These are phyloP conservation scores for Bruguiera sexangula DNA, from an alignment of 345 rosid species.

Conservation along the genomic window DNA sequence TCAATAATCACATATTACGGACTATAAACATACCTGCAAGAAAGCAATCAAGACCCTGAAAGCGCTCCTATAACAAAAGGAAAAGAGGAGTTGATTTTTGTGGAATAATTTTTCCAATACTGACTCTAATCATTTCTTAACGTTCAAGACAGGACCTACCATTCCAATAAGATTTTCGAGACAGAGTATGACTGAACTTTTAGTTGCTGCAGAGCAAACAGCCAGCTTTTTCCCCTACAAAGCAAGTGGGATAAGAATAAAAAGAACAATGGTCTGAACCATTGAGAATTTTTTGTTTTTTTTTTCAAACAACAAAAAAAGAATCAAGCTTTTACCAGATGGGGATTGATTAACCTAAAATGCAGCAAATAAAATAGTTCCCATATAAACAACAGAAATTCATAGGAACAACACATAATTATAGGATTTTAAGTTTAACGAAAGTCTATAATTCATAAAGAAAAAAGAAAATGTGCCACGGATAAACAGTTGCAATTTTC, in stretches of 20 bases:
- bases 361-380: too few species aligned
- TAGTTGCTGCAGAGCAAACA: constrained; percentile 96
- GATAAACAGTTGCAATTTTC: background rate
- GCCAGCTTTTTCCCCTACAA: constrained; percentile 73
- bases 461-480: background rate
- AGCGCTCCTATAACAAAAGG: constrained; percentile 55
- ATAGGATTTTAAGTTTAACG: background rate
- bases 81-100: constrained; percentile 3
- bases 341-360: too few species aligned
- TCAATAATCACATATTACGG: background rate
- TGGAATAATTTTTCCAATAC: background rate
- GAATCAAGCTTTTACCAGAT: too few species aligned
- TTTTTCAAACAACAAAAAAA: too few species aligned
- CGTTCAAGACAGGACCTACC: constrained; percentile 35
- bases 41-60: constrained; percentile 90
- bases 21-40: constrained; percentile 55
- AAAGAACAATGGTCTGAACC: background rate
- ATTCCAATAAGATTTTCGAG: constrained; percentile 83
- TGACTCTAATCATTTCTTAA: background rate
- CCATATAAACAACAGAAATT: too few species aligned
- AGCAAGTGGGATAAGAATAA: background rate
- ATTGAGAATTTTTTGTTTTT: too few species aligned
- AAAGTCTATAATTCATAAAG: background rate
- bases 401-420: too few species aligned
- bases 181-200: constrained; percentile 88